Conservation (phyloP, 768 basidiomycete species). For the Amanita phalloides region DNA sequence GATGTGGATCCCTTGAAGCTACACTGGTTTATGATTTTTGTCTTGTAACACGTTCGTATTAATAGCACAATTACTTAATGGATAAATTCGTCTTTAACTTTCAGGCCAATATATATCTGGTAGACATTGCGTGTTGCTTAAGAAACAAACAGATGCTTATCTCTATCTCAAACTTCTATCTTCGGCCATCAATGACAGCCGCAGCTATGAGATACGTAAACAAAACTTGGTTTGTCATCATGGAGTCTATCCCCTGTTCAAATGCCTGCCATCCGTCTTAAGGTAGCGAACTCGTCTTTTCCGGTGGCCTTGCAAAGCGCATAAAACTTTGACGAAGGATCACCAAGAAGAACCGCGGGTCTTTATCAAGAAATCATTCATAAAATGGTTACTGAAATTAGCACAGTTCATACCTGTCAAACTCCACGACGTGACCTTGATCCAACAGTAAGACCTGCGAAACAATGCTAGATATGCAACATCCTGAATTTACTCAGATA, state of each 20-base stretch:
- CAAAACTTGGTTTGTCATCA: too few species aligned
- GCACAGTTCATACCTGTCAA: constrained; percentile 35
- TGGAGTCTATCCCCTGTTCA: neutral
- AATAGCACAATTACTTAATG: neutral
- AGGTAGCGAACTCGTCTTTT: constrained; percentile 52
- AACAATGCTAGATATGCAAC: neutral
- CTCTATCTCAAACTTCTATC: too few species aligned
- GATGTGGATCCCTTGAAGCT: constrained; percentile 59
- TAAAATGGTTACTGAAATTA: neutral
- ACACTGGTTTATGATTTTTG: neutral
- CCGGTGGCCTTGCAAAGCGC: constrained; percentile 67
- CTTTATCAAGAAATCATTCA: constrained; percentile 15
- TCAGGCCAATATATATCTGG: too few species aligned
- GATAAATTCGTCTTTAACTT: too few species aligned
- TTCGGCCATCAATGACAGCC: too few species aligned
- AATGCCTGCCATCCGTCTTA: constrained; percentile 54
- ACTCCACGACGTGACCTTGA: constrained; percentile 70
- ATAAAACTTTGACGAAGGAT: constrained; percentile 53
- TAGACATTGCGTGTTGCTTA: too few species aligned
- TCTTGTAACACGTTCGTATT: neutral
- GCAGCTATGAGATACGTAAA: too few species aligned
- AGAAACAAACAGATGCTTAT: too few species aligned
- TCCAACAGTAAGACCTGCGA: constrained; percentile 67
- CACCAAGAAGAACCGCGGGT: constrained; percentile 42
- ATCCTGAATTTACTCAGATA: neutral